phyloP scores from a whole-genome alignment of 2,329 filamentous ascomycete genomes.

The Lomentospora prolificans region DNA sequence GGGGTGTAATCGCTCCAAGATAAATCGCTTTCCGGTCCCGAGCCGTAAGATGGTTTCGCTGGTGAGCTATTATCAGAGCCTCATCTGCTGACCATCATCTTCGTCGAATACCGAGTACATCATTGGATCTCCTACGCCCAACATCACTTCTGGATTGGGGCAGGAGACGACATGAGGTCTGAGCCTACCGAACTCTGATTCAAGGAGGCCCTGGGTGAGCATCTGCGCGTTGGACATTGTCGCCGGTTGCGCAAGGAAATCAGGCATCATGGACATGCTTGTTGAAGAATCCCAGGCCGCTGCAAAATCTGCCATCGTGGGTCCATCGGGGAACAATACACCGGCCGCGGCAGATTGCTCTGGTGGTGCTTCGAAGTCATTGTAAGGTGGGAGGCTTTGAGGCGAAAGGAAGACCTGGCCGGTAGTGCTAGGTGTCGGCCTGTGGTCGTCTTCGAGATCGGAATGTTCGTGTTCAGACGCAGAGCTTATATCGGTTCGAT shows the following conservation, averaged over 20 bases:
- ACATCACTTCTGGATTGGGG: slow-evolving; percentile 44
- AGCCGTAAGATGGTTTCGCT: not conserved
- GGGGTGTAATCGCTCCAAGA: not conserved
- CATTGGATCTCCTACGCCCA: slow-evolving; percentile 49
- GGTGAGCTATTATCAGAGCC: not conserved
- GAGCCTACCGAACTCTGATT: slow-evolving; percentile 42
- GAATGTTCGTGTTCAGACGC: slow-evolving; percentile 46
- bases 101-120: slow-evolving; percentile 42
- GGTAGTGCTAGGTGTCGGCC: slow-evolving; percentile 34
- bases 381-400: slow-evolving; percentile 37
- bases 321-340: slow-evolving; percentile 24
- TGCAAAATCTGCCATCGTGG: slow-evolving; percentile 22
- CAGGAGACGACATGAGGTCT: slow-evolving; percentile 46
- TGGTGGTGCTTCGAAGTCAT: slow-evolving; percentile 27
- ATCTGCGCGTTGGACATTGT: slow-evolving; percentile 33
- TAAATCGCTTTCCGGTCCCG: not conserved
- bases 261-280: slow-evolving; percentile 20
- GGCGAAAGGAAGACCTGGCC: slow-evolving; percentile 40
- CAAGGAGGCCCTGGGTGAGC: slow-evolving; percentile 39
- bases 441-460: slow-evolving; percentile 45
- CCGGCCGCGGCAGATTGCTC: slow-evolving; percentile 19
- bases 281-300: slow-evolving; percentile 17
- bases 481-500: slow-evolving; percentile 25
- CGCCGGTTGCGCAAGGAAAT: slow-evolving; percentile 31
- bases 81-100: slow-evolving; percentile 5